Percentiles rank a stretch among this genome's conserved stretches.
These are phyloP conservation scores for Trametes coccinea DNA, from an alignment of 768 basidiomycete genomes.

Conservation along the genomic window DNA sequence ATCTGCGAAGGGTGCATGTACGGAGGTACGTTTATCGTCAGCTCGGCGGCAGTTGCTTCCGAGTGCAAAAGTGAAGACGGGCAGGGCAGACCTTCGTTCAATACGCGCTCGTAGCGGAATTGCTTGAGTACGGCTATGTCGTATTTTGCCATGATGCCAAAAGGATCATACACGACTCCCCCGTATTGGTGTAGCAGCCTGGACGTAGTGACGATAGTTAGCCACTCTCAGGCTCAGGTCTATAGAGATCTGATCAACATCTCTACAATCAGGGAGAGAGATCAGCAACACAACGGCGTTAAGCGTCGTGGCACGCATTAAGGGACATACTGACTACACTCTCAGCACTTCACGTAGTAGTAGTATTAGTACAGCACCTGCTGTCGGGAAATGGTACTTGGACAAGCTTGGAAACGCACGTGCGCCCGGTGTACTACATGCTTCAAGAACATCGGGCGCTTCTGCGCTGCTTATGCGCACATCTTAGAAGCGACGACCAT, in stretches of 20 bases:
- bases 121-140: conserved; percentile 36
- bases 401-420: not conserved
- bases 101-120: conserved; percentile 56
- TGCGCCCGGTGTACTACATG: not conserved
- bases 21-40: not conserved
- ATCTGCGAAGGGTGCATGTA: conserved; percentile 39
- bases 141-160: conserved; percentile 1
- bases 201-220: too few relatives aligned
- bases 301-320: too few relatives aligned
- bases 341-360: not conserved
- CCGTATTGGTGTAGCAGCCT: too few relatives aligned
- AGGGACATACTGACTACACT: too few relatives aligned
- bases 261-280: too few relatives aligned
- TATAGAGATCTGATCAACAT: too few relatives aligned
- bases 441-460: not conserved
- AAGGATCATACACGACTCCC: too few relatives aligned
- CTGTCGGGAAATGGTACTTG: too few relatives aligned
- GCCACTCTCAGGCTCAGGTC: too few relatives aligned
- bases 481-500: not conserved
- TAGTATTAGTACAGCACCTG: not conserved
- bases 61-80: too few relatives aligned
- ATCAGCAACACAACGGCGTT: too few relatives aligned
- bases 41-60: not conserved
- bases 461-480: not conserved
- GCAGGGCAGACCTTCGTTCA: conserved; percentile 47